A percentile compares a stretch with the other conserved stretches of the same genome.
These are phyloP conservation scores for Austroboletus niveus DNA, from an alignment of 1,284 basidiomycete genomes.

Conservation along the genomic window DNA sequence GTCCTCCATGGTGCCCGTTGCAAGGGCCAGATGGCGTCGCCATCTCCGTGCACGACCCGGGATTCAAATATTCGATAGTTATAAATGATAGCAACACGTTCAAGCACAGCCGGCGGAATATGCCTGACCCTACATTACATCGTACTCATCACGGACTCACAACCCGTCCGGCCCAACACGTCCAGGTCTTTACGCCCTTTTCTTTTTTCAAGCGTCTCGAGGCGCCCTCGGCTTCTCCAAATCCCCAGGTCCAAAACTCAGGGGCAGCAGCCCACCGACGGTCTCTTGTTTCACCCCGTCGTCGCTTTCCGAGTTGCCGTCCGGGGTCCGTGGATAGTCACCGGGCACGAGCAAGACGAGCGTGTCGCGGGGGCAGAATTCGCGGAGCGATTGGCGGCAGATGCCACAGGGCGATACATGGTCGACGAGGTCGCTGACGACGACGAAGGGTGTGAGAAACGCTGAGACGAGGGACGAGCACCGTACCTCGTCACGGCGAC, in stretches of 20 bases:
- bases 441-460: no score
- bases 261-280: conserved; percentile 75
- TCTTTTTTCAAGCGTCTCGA: background rate
- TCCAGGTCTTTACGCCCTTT: no score
- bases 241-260: conserved; percentile 81
- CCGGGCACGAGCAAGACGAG: conserved; percentile 78
- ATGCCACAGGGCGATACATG: conserved; percentile 84
- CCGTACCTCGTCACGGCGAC: conserved; percentile 72
- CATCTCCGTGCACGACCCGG: no score
- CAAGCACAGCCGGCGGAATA: no score
- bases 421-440: conserved; percentile 55
- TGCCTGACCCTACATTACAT: no score
- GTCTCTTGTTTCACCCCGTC: conserved; percentile 44
- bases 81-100: no score
- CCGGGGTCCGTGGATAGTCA: conserved; percentile 50
- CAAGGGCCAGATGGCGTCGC: no score
- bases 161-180: no score
- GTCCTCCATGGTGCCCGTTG: no score
- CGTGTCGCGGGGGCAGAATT: conserved; percentile 78
- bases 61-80: no score
- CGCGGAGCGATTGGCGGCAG: conserved; percentile 88
- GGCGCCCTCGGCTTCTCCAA: conserved; percentile 12
- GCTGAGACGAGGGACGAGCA: background rate
- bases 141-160: no score
- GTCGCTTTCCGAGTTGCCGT: background rate